phyloP scores from a whole-genome alignment of 352 stramenopile genomes.

The Pythium scleroteichum region DNA sequence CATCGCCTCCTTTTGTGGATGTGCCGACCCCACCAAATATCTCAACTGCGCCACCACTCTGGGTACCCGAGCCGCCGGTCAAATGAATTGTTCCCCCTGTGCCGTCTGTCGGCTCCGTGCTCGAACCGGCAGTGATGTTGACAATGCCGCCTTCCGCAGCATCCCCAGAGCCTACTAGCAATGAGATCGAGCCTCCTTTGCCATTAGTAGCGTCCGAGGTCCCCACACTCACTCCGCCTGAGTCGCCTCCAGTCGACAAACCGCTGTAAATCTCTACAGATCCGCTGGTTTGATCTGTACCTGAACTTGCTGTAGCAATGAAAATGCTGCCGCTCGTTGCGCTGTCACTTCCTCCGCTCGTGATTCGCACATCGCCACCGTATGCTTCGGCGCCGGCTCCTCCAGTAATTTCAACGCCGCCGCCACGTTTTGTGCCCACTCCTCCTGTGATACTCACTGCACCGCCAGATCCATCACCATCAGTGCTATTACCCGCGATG shows the following conservation, averaged over 20 bases:
- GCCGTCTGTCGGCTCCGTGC: conserved; percentile 16
- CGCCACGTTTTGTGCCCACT: conserved; percentile 2
- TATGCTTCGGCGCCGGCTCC: background rate
- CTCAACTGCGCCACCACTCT: conserved; percentile 33
- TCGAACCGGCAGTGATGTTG: conserved; percentile 31
- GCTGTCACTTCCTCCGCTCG: conserved; percentile 3
- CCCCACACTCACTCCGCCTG: conserved; percentile 26
- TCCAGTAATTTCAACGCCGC: conserved; percentile 15
- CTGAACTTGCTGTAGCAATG: conserved; percentile 15
- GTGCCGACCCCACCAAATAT: conserved; percentile 34
- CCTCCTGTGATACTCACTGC: conserved; percentile 7
- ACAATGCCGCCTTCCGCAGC: conserved; percentile 27
- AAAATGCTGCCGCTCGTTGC: conserved; percentile 20
- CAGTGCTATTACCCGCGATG: conserved; percentile 30
- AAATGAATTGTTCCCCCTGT: conserved; percentile 5
- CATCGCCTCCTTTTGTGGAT: conserved; percentile 22
- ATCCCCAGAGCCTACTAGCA: conserved; percentile 24
- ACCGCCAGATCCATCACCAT: background rate
- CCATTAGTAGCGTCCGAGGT: conserved; percentile 24
- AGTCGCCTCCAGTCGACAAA: conserved; percentile 14
- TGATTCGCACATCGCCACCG: conserved; percentile 5
- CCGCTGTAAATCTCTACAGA: conserved; percentile 14
- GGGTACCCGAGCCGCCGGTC: conserved; percentile 17
- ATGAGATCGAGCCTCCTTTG: conserved; percentile 20
- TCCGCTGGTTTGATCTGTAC: conserved; percentile 15